Percentiles rank a stretch among this genome's conserved stretches.
Conservation (phyloP, 2,329 filamentous ascomycete species). For the Byssochlamys sp. region DNA sequence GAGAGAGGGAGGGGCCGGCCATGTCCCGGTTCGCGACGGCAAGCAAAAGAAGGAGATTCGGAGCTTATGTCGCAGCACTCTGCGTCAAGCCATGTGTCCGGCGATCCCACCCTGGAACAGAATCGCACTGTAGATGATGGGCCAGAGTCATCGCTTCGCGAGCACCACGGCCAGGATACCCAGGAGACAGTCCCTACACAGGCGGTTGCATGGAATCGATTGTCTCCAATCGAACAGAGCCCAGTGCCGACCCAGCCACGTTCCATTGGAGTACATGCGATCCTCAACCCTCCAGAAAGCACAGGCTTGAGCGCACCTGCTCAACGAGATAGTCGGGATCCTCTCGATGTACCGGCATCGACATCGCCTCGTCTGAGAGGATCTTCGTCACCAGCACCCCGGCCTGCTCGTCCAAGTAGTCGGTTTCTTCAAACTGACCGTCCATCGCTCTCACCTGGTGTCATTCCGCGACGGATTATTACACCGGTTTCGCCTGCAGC, state of each 20-base stretch:
- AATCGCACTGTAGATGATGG: constrained; percentile 12
- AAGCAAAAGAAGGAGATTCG: constrained; percentile 20
- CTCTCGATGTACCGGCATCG: constrained; percentile 12
- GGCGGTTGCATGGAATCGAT: constrained; percentile 28
- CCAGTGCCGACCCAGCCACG: constrained; percentile 21
- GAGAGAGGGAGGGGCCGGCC: constrained; percentile 31
- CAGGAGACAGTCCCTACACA: constrained; percentile 20
- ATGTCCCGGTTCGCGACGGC: constrained; percentile 25
- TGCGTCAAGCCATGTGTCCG: constrained; percentile 20
- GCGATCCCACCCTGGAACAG: constrained; percentile 16
- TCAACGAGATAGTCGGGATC: constrained; percentile 14
- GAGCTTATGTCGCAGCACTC: constrained; percentile 32
- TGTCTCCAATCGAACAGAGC: constrained; percentile 26
- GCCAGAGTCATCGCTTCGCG: constrained; percentile 8
- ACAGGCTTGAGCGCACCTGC: constrained; percentile 9
- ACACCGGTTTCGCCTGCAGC: constrained; percentile 29
- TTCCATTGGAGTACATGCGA: constrained; percentile 32
- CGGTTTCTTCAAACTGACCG: constrained; percentile 12
- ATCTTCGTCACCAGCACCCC: constrained; percentile 18
- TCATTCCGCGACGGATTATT: constrained; percentile 20
- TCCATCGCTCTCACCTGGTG: constrained; percentile 24
- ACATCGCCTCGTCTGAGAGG: constrained; percentile 16
- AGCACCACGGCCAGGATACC: constrained; percentile 12
- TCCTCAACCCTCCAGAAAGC: constrained; percentile 29
- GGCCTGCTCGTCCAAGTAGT: constrained; percentile 5